phyloP scores from a whole-genome alignment of 208 protist species.

The Porcisia deanei region DNA sequence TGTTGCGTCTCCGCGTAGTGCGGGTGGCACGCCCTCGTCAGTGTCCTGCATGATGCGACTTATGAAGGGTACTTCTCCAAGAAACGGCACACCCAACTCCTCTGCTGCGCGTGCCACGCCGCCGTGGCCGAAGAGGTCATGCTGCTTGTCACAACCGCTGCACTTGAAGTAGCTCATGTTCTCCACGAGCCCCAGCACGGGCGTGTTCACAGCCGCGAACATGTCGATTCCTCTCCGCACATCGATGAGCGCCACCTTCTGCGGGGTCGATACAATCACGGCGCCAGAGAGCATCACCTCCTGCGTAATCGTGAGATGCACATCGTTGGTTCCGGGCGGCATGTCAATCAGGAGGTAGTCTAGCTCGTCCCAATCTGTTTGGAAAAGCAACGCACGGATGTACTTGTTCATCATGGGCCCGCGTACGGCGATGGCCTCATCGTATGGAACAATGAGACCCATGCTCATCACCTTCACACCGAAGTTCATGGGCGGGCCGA shows the following conservation, averaged over 20 bases:
- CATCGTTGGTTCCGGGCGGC: conserved; percentile 93
- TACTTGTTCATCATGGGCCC: conserved; percentile 93
- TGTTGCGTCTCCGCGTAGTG: conserved; percentile 74
- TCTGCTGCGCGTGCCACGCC: conserved; percentile 85
- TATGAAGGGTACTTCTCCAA: conserved; percentile 94
- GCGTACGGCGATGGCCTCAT: conserved; percentile 91
- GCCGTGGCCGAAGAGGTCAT: conserved; percentile 94
- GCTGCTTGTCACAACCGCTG: conserved; percentile 80
- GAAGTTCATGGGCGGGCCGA: conserved; percentile 89
- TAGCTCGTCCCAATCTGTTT: conserved; percentile 92
- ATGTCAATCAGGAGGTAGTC: conserved; percentile 94
- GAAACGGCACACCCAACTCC: conserved; percentile 88
- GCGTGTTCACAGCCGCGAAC: conserved; percentile 96
- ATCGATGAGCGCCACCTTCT: conserved; percentile 94
- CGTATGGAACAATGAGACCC: conserved; percentile 86
- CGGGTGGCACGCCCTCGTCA: conserved; percentile 92
- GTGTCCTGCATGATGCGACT: conserved; percentile 89
- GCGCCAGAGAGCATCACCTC: conserved; percentile 90
- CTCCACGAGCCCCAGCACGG: conserved; percentile 96
- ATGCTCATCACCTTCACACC: conserved; percentile 93
- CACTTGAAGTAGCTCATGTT: conserved; percentile 99
- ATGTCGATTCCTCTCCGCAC: conserved; percentile 93
- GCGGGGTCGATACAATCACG: conserved; percentile 97
- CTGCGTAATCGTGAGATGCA: conserved; percentile 92
- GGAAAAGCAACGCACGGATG: conserved; percentile 87